These are phyloP conservation scores for Geotrichum ghanense DNA, from an alignment of 805 yeast genomes.

Conservation along the genomic window DNA sequence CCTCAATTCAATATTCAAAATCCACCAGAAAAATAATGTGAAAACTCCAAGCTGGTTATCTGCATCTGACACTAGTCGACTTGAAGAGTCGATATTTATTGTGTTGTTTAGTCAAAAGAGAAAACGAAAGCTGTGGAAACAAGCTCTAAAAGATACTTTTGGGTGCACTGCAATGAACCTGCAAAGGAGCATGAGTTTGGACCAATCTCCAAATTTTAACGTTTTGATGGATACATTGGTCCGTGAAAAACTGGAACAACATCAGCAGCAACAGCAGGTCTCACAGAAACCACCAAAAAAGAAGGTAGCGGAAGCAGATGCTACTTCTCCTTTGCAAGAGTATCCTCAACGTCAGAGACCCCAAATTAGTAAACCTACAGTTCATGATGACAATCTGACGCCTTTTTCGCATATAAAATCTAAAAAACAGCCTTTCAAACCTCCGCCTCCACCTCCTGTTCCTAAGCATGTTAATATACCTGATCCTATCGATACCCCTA, in stretches of 20 bases:
- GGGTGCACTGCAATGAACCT: background rate
- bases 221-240: background rate
- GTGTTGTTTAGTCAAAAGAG: background rate
- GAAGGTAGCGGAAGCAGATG: background rate
- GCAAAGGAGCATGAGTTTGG: background rate
- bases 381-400: background rate
- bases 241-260: background rate
- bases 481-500: background rate
- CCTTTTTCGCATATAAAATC: background rate
- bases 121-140: background rate
- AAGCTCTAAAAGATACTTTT: background rate
- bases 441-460: background rate
- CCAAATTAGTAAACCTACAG: background rate
- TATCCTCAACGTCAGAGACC: background rate
- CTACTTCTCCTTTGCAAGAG: background rate
- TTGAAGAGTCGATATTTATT: background rate
- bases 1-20: background rate
- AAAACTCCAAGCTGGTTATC: background rate
- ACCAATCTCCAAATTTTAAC: background rate
- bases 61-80: background rate
- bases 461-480: background rate
- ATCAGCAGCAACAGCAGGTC: background rate
- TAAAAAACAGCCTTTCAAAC: background rate
- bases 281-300: background rate
- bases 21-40: background rate